Evolutionary conservation across 1,139 yeast species (phyloP).

Genomic region (Zygosaccharomyces sapae): DNA sequence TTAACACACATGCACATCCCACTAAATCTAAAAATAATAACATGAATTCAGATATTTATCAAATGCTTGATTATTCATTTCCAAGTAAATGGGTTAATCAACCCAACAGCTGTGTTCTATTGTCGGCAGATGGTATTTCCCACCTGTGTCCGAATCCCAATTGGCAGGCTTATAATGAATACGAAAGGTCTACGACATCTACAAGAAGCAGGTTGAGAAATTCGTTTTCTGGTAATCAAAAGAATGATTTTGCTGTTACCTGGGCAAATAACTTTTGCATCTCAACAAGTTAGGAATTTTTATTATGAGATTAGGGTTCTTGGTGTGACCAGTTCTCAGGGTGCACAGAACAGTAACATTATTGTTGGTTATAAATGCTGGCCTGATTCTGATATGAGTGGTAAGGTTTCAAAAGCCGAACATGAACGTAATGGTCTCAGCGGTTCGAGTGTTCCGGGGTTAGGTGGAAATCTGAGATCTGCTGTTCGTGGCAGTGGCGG

Average conservation of each 20-base stretch:
- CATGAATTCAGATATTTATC: constrained; percentile 23
- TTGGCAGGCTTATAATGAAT: constrained; percentile 38
- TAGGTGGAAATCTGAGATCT: constrained; percentile 17
- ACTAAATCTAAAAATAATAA: constrained; percentile 20
- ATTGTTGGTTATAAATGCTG: constrained; percentile 41
- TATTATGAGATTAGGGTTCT: constrained; percentile 52
- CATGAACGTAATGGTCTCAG: constrained; percentile 8
- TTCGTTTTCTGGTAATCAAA: constrained; percentile 23
- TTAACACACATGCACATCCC: constrained; percentile 14
- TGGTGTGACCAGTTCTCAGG: constrained; percentile 37
- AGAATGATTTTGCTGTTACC: constrained; percentile 38
- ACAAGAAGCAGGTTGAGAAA: constrained; percentile 25
- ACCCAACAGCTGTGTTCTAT: constrained; percentile 32
- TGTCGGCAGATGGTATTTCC: constrained; percentile 34
- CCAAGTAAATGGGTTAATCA: constrained; percentile 39
- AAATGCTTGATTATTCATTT: constrained; percentile 33
- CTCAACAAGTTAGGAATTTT: constrained; percentile 46
- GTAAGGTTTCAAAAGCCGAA: constrained; percentile 7
- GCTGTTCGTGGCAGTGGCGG: constrained; percentile 15
- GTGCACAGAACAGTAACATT: constrained; percentile 40
- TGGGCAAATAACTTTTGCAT: constrained; percentile 44
- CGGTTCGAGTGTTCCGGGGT: constrained; percentile 9
- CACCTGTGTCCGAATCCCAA: constrained; percentile 31
- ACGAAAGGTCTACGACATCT: constrained; percentile 27
- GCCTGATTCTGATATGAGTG: constrained; percentile 12